Evolutionary conservation across 1,139 yeast species (phyloP).

Genomic region (Geotrichum fermentans): DNA sequence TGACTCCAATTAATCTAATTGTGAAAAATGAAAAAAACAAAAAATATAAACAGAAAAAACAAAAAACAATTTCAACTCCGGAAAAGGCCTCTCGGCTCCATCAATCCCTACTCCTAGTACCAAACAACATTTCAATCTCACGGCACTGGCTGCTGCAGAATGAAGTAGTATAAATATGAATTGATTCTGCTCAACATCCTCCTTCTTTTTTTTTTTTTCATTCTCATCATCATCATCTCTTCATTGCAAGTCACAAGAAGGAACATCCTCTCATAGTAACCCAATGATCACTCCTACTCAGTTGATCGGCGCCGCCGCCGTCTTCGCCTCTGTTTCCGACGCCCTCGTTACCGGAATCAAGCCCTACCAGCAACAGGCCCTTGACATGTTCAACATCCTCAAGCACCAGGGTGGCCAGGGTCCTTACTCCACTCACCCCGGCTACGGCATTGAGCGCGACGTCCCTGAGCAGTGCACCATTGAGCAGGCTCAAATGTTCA

Average conservation of each 20-base stretch:
- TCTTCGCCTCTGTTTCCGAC: not conserved
- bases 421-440: constrained; percentile 43
- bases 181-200: too few species aligned
- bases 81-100: too few species aligned
- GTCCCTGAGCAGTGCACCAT: constrained; percentile 51
- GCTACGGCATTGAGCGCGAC: constrained; percentile 43
- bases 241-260: too few species aligned
- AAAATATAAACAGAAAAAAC: too few species aligned
- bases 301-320: constrained; percentile 1
- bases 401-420: constrained; percentile 44
- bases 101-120: too few species aligned
- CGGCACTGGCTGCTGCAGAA: too few species aligned
- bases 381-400: constrained; percentile 34
- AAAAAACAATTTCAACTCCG: too few species aligned
- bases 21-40: too few species aligned
- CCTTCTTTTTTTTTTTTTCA: not conserved
- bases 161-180: too few species aligned
- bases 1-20: too few species aligned
- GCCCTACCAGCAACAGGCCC: constrained; percentile 27
- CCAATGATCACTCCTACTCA: not conserved
- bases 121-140: too few species aligned
- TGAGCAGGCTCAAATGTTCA: constrained; percentile 59
- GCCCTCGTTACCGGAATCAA: constrained; percentile 5
- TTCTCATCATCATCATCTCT: not conserved
- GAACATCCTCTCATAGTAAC: not conserved